A percentile compares a stretch with the other conserved stretches of the same genome.
phyloP scores from a whole-genome alignment of 805 yeast genomes.

The Scheffersomyces coipomensis region DNA sequence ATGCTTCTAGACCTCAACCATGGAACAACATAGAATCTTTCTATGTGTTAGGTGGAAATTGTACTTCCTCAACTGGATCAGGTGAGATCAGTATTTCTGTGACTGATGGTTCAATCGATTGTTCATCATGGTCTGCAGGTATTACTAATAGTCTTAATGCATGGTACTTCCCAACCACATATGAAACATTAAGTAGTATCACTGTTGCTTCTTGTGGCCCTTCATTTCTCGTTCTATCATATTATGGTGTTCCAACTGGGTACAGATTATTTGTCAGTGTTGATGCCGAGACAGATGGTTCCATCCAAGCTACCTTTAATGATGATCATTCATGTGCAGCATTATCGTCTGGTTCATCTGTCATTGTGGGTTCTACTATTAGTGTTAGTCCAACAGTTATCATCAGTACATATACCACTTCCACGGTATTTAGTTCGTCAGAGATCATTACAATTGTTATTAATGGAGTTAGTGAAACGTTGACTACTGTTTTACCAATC shows the following conservation, averaged over 20 bases:
- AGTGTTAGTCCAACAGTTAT: neutral
- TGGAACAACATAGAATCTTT: neutral
- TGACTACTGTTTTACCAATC: neutral
- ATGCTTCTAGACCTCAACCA: neutral
- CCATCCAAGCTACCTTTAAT: neutral
- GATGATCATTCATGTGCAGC: neutral
- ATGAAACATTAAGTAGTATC: neutral
- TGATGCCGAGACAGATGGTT: neutral
- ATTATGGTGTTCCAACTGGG: neutral
- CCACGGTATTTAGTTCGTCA: neutral
- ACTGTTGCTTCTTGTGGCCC: neutral
- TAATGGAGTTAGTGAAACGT: neutral
- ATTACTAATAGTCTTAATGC: neutral
- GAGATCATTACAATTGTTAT: neutral
- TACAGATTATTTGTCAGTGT: neutral
- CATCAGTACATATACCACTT: neutral
- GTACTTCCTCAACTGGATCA: neutral
- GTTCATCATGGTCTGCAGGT: neutral
- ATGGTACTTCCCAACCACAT: too few relatives aligned
- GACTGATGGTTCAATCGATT: conserved; percentile 4
- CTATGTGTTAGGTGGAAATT: neutral
- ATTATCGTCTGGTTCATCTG: neutral
- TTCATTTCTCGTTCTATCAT: neutral
- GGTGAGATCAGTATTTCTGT: conserved; percentile 2
- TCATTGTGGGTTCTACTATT: neutral